A percentile compares a stretch with the other conserved stretches of the same genome.
These are phyloP conservation scores for Senecio squalidus DNA, from an alignment of 140 eudicot genomes.

Conservation along the genomic window DNA sequence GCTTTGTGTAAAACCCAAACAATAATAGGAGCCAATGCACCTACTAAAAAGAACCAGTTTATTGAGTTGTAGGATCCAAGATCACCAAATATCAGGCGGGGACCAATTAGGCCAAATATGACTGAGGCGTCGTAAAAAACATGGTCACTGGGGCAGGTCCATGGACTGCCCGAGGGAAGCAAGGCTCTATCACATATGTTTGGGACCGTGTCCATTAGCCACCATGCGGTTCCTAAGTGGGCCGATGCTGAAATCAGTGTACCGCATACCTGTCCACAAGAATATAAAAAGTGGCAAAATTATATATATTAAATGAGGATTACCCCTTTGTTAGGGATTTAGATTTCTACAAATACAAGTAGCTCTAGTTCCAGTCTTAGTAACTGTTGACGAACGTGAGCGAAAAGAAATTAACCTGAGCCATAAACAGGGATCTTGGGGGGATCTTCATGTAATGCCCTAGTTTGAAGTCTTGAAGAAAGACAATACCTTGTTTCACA, in stretches of 20 bases:
- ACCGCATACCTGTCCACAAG: slow-evolving; percentile 54
- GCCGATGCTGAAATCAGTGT: slow-evolving; percentile 56
- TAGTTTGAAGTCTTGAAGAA: slow-evolving; percentile 81
- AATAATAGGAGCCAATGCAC: slow-evolving; percentile 55
- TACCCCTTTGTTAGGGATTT: neutral
- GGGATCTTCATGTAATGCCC: slow-evolving; percentile 98
- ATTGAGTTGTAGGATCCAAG: slow-evolving; percentile 58
- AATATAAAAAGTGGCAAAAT: neutral
- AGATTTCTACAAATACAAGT: neutral
- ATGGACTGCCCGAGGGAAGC: slow-evolving; percentile 75
- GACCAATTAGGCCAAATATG: slow-evolving; percentile 77
- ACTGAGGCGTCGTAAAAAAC: slow-evolving; percentile 85
- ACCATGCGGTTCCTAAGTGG: slow-evolving; percentile 75
- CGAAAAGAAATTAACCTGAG: slow-evolving; percentile 50
- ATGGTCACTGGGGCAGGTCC: slow-evolving; percentile 89
- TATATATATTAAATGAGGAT: too few species aligned
- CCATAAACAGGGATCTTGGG: slow-evolving; percentile 81
- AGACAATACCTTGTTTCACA: slow-evolving; percentile 58
- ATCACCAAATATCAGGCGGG: slow-evolving; percentile 57
- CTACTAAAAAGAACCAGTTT: slow-evolving; percentile 72
- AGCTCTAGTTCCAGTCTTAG: neutral
- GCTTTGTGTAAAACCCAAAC: slow-evolving; percentile 60
- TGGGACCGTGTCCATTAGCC: slow-evolving; percentile 72
- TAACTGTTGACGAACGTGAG: neutral
- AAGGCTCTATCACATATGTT: slow-evolving; percentile 55